Conservation (phyloP, 192 early-diverging fungal genomes). For the Backusella tarrabulga region DNA sequence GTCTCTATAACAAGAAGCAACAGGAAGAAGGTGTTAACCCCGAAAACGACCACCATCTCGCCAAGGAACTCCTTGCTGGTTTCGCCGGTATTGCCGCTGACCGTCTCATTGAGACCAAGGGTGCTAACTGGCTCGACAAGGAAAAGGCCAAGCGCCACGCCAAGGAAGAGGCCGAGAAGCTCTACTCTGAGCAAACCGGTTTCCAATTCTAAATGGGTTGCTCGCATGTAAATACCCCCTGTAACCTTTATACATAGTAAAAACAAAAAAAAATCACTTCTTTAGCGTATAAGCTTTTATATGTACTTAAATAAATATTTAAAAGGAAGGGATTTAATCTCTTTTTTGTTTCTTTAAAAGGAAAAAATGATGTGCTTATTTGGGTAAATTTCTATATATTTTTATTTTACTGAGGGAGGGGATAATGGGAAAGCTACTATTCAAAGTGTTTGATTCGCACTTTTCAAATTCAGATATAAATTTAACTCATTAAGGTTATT, state of each 20-base stretch:
- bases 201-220: constrained; percentile 10
- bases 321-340: background rate
- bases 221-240: constrained; percentile 7
- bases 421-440: background rate
- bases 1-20: constrained; percentile 28
- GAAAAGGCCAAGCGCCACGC: constrained; percentile 38
- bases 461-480: background rate
- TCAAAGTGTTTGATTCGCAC: background rate
- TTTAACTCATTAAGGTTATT: background rate
- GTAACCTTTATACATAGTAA: constrained; percentile 7
- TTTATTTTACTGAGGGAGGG: background rate
- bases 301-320: constrained; percentile 11
- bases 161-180: constrained; percentile 34
- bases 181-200: constrained; percentile 24
- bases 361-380: background rate
- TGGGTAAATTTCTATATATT: background rate
- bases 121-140: constrained; percentile 39
- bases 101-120: constrained; percentile 42
- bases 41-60: constrained; percentile 26
- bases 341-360: constrained; percentile 10
- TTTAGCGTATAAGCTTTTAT: constrained; percentile 3
- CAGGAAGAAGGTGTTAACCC: background rate
- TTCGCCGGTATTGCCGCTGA: constrained; percentile 43
- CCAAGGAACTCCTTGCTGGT: constrained; percentile 46
- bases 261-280: background rate